Base-by-base conservation (phyloP, 495 filamentous ascomycete genomes). In the Staphylotrichum longicolle region DNA sequence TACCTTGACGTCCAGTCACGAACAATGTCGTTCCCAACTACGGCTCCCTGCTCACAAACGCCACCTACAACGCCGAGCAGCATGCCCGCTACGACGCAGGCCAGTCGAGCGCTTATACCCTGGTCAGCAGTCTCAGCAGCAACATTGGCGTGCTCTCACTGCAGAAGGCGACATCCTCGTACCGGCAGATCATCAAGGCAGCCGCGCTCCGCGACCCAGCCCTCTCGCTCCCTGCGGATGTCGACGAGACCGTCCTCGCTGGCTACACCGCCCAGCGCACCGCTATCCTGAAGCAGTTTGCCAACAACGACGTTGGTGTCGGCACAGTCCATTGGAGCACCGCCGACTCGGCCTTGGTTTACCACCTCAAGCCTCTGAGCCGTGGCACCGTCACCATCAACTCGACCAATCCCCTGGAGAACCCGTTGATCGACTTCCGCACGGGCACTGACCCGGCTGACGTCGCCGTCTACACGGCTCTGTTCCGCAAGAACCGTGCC, bases 11-110 rank as follows among this genome's bases (percentile, higher is more conserved):
- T 10, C 10, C 37, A 71, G 70, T 71, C 58, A 64, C 64, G 4
- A 49, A 41, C 39, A 74, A 74, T 62, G 11, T 63, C 33, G 30
- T 57, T 10, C 70, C 72, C 33, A 76, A 74, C 58, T 66, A 66
- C 27, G 69, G 59, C 37, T 60, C 58, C 10, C 60, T 80, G 10
- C 33, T 68, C 46, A 70, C 37, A 48, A 80, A 81, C 55, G 65
- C 72, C 44, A 80, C 77, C 12, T 82, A 72, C 63, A 70, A 74
- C 49, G 73, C 71, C 10, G 75, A 76, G 58, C 75, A 77, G 61
- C 69, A 72, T 12, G 75, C 64, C 0, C 63, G 78, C 12, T 81
- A 81, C 61, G 70, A 80, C 42, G 50, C 72, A 3, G 51, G 59
- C 12, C 68, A 60, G 5, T 61, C 67, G 54, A 72, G 78, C 46